Evolutionary conservation across 768 basidiomycete genomes (phyloP), one percentile per base, ranked within the genome.

Genomic region (Hericium erinaceus): DNA sequence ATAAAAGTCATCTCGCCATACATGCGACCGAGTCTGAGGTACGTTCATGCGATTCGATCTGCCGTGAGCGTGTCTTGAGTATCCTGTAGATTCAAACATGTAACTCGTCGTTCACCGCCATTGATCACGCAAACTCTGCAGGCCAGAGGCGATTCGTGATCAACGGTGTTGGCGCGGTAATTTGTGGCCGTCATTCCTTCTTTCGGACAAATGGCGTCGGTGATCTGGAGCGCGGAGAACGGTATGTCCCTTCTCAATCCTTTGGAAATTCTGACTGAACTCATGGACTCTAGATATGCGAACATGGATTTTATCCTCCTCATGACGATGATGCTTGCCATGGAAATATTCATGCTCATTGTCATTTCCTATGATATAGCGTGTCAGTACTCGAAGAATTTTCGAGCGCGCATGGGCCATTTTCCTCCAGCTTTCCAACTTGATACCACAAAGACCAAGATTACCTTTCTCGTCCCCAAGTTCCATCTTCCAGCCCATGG

Each of bases 401-500:
- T 70, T 7, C 38, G 22, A 28, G 33, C 48, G 2, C 49, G 64
- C 2, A 20, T 54, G 54, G 16, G 12, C 12, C 6, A 22, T 15
- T 41, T 40, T 39, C 54, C 54, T 15, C 9, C n/a, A 11, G 39
- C 9, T 10, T 39, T 52, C 13, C 52, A 22, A 6, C 11, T 50
- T 33, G n/a, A 15, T 39, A 20, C 11, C 1, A 18, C 20, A 18
- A 6, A 8, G 2, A 24, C 15, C 33, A 11, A 38, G 12, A 16
- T 44, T 12, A 57, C 37, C 3, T 51, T 60, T 26, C 15, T 26
- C 10, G 52, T 52, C 15, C 52, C 52, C 13, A 52, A 52, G 8
- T 52, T 52, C 38, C 71, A 72, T 48, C 54, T 70, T 2, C 56
- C 64, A 0, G 65, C 66, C 11, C 72, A 73, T 46, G 48, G 37